These are phyloP conservation scores for Komagataella populi DNA, from an alignment of 805 yeast genomes.

Conservation along the genomic window DNA sequence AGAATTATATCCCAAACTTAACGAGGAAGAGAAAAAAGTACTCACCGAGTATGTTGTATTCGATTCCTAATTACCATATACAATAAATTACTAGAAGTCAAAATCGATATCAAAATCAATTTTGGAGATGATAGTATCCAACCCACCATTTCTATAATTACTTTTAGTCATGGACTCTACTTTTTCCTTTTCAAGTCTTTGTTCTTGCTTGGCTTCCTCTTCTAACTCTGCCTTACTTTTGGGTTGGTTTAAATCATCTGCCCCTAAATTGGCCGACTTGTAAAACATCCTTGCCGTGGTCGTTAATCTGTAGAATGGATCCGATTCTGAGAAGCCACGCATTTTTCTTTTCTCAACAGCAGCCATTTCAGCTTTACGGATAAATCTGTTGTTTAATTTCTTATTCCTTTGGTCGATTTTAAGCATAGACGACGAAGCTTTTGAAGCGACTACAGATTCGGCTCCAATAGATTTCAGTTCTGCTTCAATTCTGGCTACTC, in stretches of 20 bases:
- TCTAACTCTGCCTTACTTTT: constrained; percentile 3
- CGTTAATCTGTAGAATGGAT: constrained; percentile 84
- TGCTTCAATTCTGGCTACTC: constrained; percentile 30
- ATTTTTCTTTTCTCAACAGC: constrained; percentile 41
- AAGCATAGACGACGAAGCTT: constrained; percentile 36
- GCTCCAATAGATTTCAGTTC: constrained; percentile 26
- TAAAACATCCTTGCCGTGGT: constrained; percentile 82
- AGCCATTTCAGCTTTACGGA: constrained; percentile 67
- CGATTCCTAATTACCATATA: constrained; percentile 4
- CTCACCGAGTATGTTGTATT: constrained; percentile 29
- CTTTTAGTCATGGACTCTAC: constrained; percentile 13
- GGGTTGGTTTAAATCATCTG: constrained; percentile 28
- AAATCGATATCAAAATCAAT: constrained; percentile 15
- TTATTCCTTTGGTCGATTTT: constrained; percentile 79
- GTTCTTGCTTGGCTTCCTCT: constrained; percentile 23
- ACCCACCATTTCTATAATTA: constrained; percentile 14
- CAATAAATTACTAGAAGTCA: constrained; percentile 3
- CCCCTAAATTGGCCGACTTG: constrained; percentile 20
- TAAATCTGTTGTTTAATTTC: constrained; percentile 59
- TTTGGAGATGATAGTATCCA: constrained; percentile 16
- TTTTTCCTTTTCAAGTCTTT: constrained; percentile 12
- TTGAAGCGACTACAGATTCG: constrained; percentile 7
- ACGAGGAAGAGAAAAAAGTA: constrained; percentile 38
- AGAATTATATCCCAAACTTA: constrained; percentile 30
- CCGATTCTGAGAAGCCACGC: constrained; percentile 26